Percentiles rank a stretch among this genome's conserved stretches.
Conservation (phyloP, 495 filamentous ascomycete species). For the Hyphodiscus hymeniophilus region DNA sequence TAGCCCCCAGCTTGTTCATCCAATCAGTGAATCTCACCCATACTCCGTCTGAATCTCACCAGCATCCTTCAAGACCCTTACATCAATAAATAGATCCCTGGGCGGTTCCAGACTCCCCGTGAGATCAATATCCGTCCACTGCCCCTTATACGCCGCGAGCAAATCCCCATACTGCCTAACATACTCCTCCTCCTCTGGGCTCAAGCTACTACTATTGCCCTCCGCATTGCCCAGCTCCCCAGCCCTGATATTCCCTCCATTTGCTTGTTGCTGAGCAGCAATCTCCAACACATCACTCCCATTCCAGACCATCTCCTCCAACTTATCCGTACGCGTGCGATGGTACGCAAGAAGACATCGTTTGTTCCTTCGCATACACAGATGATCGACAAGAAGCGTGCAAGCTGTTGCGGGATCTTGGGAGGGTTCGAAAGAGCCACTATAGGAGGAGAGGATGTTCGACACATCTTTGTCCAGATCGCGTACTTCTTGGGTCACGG, state of each 20-base stretch:
- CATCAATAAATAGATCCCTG: constrained; percentile 93
- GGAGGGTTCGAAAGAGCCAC: constrained; percentile 76
- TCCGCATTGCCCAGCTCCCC: constrained; percentile 38
- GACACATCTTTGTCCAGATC: constrained; percentile 89
- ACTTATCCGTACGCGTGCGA: constrained; percentile 76
- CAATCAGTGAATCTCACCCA: constrained; percentile 46
- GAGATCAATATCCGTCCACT: constrained; percentile 97
- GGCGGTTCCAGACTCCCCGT: constrained; percentile 94
- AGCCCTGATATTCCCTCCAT: constrained; percentile 18
- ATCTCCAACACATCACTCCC: constrained; percentile 69
- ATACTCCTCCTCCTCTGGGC: constrained; percentile 97
- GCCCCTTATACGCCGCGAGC: constrained; percentile 91
- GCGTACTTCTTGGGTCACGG: constrained; percentile 83
- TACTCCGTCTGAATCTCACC: constrained; percentile 99
- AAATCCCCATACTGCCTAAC: constrained; percentile 85
- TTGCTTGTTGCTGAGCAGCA: constrained; percentile 35
- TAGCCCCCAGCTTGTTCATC: background rate
- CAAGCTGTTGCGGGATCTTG: constrained; percentile 78
- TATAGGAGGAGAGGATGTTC: constrained; percentile 70
- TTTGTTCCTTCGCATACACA: constrained; percentile 94
- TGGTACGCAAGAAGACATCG: constrained; percentile 94
- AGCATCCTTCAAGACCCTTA: constrained; percentile 91
- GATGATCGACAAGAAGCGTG: constrained; percentile 82
- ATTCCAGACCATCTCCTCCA: constrained; percentile 91
- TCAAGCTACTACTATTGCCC: constrained; percentile 63